Evolutionary conservation across 768 basidiomycete species (phyloP), one percentile per base, ranked within the genome.

Genomic region (Amanita polypyramis): DNA sequence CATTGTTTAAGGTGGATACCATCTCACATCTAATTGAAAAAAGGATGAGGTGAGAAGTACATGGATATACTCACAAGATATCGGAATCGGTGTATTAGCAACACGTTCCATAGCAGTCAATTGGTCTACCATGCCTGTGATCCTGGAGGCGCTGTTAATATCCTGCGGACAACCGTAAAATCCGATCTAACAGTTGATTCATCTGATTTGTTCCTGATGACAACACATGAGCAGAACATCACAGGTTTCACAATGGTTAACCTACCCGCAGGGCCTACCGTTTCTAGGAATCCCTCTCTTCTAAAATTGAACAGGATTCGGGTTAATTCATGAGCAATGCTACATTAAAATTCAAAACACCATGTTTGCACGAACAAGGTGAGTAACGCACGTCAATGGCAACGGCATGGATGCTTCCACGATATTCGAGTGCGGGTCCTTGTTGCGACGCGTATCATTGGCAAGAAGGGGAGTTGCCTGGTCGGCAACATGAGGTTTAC

Each of bases 1-100:
- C 85, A 89, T 80, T 97, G 94, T 62, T 95, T 94, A 58, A 95
- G 68, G 64, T 96, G 93, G 51, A 97, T 85, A 34, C 86, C 80
- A 56, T 91, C 85, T 86, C 49, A 55, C 32, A 0, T 20, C n/a
- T 19, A 30, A 34, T 41, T 36, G 38, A 49, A 35, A 27, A 43
- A 14, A 25, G 19, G 43, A 41, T 34, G 23, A 32, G 45, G 25
- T n/a, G n/a, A 15, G 8, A 1, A 35, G n/a, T 27, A 27, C 7
- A 35, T n/a, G 15, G 9, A n/a, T 23, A 40, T 29, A 39, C 79
- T 32, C 51, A 85, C 82, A 89, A 33, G 82, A 82, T 34, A 76
- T 65, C 15, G 87, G 89, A 43, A 91, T 87, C 0, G 85, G 85
- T 8, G 89, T 89, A 62, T 87, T 91, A 12, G 89, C 86, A 30